A percentile compares a stretch with the other conserved stretches of the same genome.
Conservation (phyloP, 1,284 basidiomycete species). For the Meripilus lineatus region DNA sequence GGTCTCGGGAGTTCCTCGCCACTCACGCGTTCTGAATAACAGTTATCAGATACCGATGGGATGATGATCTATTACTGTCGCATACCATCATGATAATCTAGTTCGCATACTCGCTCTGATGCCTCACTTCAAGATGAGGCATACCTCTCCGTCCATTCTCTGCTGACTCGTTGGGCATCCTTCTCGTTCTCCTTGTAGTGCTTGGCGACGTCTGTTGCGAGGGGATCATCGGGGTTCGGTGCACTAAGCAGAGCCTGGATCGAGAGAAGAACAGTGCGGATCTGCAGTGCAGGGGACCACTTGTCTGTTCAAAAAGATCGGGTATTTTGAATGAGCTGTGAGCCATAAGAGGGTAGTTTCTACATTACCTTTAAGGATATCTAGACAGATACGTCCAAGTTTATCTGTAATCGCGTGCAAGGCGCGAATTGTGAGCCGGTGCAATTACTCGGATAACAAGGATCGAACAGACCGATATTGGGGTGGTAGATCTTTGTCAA, state of each 20-base stretch:
- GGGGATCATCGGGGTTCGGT: conserved; percentile 98
- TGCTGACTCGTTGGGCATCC: conserved; percentile 84
- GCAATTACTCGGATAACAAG: too few relatives aligned
- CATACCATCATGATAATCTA: too few relatives aligned
- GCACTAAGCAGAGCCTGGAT: conserved; percentile 94
- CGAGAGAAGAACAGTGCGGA: conserved; percentile 95
- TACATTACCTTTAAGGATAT: conserved; percentile 85
- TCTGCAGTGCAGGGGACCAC: conserved; percentile 98
- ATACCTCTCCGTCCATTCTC: conserved; percentile 89
- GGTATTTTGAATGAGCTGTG: conserved; percentile 1
- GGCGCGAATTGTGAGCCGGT: neutral
- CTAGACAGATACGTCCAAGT: conserved; percentile 95
- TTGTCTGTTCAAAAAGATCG: conserved; percentile 60
- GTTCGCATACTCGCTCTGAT: neutral
- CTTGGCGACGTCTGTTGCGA: conserved; percentile 96
- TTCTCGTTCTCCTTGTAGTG: conserved; percentile 98
- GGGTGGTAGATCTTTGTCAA: conserved; percentile 99
- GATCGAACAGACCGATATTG: conserved; percentile 79
- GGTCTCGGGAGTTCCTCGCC: too few relatives aligned
- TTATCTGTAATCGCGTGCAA: conserved; percentile 61
- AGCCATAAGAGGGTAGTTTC: neutral
- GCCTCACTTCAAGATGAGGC: conserved; percentile 35
- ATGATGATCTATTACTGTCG: neutral
- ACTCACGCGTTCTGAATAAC: neutral
- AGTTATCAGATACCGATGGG: neutral